These are phyloP conservation scores for Steccherinum ochraceum DNA, from an alignment of 768 basidiomycete species.

Conservation along the genomic window DNA sequence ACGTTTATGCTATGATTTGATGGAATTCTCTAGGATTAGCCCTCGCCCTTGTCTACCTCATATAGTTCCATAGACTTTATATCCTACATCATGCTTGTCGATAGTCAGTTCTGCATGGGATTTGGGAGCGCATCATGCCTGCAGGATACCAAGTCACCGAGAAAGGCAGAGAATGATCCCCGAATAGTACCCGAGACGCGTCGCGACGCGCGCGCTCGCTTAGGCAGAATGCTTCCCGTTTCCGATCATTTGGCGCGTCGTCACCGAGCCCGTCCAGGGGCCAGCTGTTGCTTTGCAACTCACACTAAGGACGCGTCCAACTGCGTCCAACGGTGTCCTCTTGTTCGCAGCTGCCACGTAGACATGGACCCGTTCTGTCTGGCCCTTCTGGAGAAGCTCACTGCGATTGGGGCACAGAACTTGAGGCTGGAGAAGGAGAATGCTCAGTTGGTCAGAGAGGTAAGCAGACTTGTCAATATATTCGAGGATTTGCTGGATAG, in stretches of 20 bases:
- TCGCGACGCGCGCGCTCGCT: no score
- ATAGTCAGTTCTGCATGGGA: background rate
- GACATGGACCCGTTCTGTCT: background rate
- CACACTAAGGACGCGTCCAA: background rate
- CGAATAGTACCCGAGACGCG: no score
- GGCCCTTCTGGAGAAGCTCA: background rate
- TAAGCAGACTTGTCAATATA: no score
- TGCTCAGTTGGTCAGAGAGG: background rate
- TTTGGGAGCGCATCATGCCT: background rate
- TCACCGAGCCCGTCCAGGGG: no score
- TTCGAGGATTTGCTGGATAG: no score
- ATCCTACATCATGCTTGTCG: background rate
- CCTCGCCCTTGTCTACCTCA: background rate
- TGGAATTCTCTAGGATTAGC: background rate
- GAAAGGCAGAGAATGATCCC: no score
- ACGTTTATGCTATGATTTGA: conserved; percentile 84
- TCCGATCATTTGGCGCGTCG: no score
- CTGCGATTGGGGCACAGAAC: background rate
- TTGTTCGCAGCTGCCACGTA: background rate
- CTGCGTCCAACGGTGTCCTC: no score
- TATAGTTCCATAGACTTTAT: background rate
- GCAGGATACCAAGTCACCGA: no score
- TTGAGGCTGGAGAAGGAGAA: background rate
- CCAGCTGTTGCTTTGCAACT: no score
- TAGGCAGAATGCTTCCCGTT: no score